Percentiles rank a stretch among this genome's conserved stretches.
phyloP scores from a whole-genome alignment of 495 filamentous ascomycete species.

The Parachaetomium inaequale region DNA sequence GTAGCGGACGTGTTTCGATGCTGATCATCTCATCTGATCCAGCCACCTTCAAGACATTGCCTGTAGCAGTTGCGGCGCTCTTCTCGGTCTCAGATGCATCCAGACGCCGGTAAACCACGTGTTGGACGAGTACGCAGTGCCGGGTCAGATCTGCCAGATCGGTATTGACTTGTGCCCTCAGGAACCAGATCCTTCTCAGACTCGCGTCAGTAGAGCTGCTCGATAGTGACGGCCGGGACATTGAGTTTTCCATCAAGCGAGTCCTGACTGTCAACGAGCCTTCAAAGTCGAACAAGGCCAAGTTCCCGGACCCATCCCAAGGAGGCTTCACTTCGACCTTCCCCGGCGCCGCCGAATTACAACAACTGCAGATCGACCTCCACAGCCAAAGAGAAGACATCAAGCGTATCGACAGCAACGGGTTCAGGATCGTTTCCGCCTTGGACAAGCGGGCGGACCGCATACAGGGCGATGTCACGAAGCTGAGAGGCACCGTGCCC shows the following conservation, averaged over 20 bases:
- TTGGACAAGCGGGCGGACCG: conserved; percentile 30
- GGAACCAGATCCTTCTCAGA: conserved; percentile 29
- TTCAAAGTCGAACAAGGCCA: background rate
- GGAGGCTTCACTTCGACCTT: background rate
- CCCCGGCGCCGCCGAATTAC: conserved; percentile 10
- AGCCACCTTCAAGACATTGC: conserved; percentile 34
- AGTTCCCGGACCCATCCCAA: background rate
- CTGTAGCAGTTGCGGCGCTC: conserved; percentile 28
- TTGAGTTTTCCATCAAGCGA: conserved; percentile 31
- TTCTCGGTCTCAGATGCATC: conserved; percentile 33
- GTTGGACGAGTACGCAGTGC: conserved; percentile 31
- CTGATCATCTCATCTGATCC: background rate
- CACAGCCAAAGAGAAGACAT: conserved; percentile 33
- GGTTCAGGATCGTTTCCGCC: conserved; percentile 32
- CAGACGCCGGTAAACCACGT: conserved; percentile 36
- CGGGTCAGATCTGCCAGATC: background rate
- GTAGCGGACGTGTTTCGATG: background rate
- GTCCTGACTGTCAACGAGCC: conserved; percentile 28
- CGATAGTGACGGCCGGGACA: conserved; percentile 11
- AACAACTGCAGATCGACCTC: conserved; percentile 27
- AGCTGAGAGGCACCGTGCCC: conserved; percentile 21
- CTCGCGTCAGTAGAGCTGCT: conserved; percentile 21
- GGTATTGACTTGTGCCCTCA: conserved; percentile 15
- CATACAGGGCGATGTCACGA: conserved; percentile 28
- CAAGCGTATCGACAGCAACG: conserved; percentile 33